Evolutionary conservation across 768 basidiomycete genomes (phyloP), one percentile per base, ranked within the genome.

Genomic region (Phaeotremella fagi): DNA sequence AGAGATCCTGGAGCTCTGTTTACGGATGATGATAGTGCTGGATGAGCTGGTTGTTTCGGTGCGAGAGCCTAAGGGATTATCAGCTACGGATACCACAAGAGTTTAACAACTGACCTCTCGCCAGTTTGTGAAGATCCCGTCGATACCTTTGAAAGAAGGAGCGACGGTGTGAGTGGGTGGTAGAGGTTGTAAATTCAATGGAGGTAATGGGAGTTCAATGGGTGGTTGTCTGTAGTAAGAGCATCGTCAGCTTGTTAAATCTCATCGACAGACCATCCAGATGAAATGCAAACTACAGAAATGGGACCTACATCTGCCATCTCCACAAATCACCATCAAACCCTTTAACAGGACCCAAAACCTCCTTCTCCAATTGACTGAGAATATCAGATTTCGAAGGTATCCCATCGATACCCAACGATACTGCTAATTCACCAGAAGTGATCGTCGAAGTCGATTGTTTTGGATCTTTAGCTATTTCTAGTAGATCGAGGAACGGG

Each of bases 1-100:
- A 79, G 80, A 0, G 85, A 81, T 14, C 84, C 89, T 6, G 91
- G 92, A 2, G 88, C 86, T 45, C 94, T 75, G 25, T 88, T 88
- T 1, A 88, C 90, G 11, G 91, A 95, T 1, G 85, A 88, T 3
- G 88, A 77, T 16, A 88, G 87, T 15, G 83, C 85, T 16, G 71
- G 67, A 29, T 81, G 71, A n/a, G 80, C 68, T 42, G 79, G 61
- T 12, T 65, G 60, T 36, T 57, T 55, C 24, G 64, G 52, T 44
- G 46, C 48, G n/a, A 66, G 41, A 44, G 48, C 47, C n/a, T 22
- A 31, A 37, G 15, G 24, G 37, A 31, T n/a, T 22, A 26, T 56
- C 4, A 52, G 4, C 24, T 49, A 27, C 4, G n/a, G 24, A n/a
- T 20, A 28, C n/a, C n/a, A 37, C 22, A 45, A n/a, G 49, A 27